phyloP scores from a whole-genome alignment of 257 asterid species.

The Verbena officinalis region DNA sequence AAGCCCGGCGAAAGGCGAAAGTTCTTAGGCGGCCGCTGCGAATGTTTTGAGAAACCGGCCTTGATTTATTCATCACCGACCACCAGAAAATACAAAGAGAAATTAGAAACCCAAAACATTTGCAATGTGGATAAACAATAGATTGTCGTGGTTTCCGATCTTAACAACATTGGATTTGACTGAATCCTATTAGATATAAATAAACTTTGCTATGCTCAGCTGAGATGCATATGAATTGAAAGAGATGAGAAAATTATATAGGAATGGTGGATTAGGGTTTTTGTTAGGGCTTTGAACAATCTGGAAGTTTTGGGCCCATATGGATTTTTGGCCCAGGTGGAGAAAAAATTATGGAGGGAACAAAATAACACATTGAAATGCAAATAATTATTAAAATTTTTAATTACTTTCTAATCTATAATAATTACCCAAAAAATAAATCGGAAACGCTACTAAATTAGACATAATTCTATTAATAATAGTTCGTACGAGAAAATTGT shows the following conservation, averaged over 20 bases:
- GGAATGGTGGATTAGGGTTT: conserved; percentile 27
- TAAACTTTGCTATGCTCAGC: not conserved
- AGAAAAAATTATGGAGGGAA: too few relatives aligned
- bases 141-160: too few relatives aligned
- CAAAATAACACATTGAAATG: too few relatives aligned
- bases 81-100: not conserved
- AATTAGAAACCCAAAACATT: not conserved
- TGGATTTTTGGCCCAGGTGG: not conserved
- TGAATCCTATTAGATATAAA: not conserved
- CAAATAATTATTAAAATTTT: too few relatives aligned
- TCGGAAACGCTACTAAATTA: too few relatives aligned
- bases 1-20: conserved; percentile 63
- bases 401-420: too few relatives aligned
- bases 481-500: too few relatives aligned
- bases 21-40: conserved; percentile 70
- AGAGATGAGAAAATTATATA: conserved; percentile 12
- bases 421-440: too few relatives aligned
- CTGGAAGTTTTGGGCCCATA: conserved; percentile 27
- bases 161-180: not conserved
- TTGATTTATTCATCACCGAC: conserved; percentile 46
- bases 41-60: conserved; percentile 69
- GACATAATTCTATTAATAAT: too few relatives aligned
- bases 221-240: not conserved
- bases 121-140: too few relatives aligned
- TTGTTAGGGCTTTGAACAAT: conserved; percentile 29